Conservation (phyloP, 2,329 filamentous ascomycete species). For the Claviceps paspali region DNA sequence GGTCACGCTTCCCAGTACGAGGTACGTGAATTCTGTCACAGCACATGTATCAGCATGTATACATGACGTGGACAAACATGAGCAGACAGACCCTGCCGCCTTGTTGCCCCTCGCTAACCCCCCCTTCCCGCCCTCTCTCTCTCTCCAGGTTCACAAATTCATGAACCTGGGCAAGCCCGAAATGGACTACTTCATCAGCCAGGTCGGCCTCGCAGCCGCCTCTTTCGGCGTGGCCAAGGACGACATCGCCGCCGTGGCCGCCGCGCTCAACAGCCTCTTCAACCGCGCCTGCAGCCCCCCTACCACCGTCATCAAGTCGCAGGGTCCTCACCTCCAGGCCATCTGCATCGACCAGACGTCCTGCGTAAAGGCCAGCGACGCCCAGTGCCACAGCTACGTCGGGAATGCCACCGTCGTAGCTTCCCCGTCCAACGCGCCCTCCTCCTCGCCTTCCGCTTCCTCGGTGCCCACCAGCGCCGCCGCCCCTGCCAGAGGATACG, state of each 20-base stretch:
- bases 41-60: no score
- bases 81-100: no score
- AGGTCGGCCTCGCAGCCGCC: constrained; percentile 39
- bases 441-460: constrained; percentile 3
- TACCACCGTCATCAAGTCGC: constrained; percentile 27
- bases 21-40: no score
- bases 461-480: constrained; percentile 12
- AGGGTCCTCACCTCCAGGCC: constrained; percentile 33
- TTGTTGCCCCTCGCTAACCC: no score
- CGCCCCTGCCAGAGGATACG: constrained; percentile 11
- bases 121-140: no score
- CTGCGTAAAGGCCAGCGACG: constrained; percentile 31
- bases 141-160: constrained; percentile 42
- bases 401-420: constrained; percentile 7
- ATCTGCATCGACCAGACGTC: constrained; percentile 33
- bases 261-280: constrained; percentile 34
- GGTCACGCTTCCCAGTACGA: constrained; percentile 31
- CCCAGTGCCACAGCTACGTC: constrained; percentile 30
- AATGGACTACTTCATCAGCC: constrained; percentile 42
- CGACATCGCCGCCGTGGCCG: constrained; percentile 34
- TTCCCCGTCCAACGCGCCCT: no score
- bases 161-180: constrained; percentile 39
- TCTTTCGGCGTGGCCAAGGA: constrained; percentile 42
- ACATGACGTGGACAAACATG: no score
- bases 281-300: constrained; percentile 33